Evolutionary conservation across 768 basidiomycete genomes (phyloP).

Genomic region (Collybiopsis luxurians): DNA sequence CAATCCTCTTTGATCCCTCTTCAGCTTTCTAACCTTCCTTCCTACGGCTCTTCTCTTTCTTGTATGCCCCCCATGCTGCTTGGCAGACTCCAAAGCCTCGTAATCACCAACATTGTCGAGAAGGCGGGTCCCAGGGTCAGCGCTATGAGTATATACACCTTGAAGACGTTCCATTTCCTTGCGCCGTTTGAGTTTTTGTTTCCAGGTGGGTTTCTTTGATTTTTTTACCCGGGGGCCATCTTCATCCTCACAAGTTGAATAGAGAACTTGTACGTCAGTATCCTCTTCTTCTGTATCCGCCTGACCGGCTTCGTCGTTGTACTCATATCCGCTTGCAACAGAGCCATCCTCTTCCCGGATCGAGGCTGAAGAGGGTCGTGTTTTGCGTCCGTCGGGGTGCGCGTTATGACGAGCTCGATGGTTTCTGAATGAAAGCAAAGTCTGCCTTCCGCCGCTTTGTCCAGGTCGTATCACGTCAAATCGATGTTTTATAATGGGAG

Average conservation of each 20-base stretch:
- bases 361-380: not conserved
- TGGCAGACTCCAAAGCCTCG: not conserved
- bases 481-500: not conserved
- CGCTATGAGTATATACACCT: not conserved
- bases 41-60: not conserved
- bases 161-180: not conserved
- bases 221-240: not conserved
- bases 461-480: not conserved
- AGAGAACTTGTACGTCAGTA: not conserved
- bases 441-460: not conserved
- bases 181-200: conserved; percentile 3
- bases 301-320: no score
- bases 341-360: no score
- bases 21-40: not conserved
- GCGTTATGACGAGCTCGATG: not conserved
- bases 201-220: not conserved
- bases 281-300: no score
- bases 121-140: not conserved
- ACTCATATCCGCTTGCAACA: not conserved
- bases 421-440: not conserved
- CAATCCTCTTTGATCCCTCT: not conserved
- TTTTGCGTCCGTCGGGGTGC: not conserved
- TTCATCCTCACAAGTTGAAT: not conserved
- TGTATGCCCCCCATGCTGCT: not conserved
- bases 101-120: not conserved